Evolutionary conservation across 202 grass and related monocot genomes (phyloP).

Genomic region (Sporobolus alterniflorus): DNA sequence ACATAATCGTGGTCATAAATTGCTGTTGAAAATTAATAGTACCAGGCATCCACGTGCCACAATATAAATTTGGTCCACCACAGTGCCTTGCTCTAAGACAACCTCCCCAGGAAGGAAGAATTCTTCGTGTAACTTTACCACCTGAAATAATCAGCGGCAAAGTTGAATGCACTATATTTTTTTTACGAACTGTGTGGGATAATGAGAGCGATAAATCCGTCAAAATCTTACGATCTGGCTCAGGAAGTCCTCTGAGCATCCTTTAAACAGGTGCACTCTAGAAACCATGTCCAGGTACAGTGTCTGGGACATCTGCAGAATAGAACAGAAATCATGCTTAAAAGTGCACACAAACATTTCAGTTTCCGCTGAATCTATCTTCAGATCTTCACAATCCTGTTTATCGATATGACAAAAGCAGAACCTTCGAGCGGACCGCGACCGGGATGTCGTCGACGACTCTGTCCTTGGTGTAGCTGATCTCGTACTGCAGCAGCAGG

Average conservation of each 20-base stretch:
- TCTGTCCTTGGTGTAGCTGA: constrained; percentile 69
- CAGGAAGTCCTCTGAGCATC: constrained; percentile 92
- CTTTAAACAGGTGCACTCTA: constrained; percentile 69
- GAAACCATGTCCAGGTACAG: constrained; percentile 75
- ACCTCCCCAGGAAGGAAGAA: constrained; percentile 84
- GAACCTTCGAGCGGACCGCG: constrained; percentile 70
- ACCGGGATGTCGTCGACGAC: constrained; percentile 77
- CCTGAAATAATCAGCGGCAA: constrained; percentile 42
- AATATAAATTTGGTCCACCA: constrained; percentile 89
- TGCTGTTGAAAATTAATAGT: constrained; percentile 24
- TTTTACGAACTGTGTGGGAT: not conserved
- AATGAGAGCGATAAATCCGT: not conserved
- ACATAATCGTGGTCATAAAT: not conserved
- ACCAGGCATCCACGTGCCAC: constrained; percentile 80
- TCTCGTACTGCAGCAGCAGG: constrained; percentile 83
- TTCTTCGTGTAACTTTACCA: constrained; percentile 82
- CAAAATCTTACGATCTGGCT: constrained; percentile 81
- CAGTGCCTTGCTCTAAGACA: constrained; percentile 84
- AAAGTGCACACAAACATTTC: not conserved
- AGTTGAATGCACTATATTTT: not conserved
- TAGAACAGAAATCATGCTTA: not conserved
- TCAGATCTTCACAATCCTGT: not conserved
- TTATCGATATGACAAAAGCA: not conserved
- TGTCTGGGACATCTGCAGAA: constrained; percentile 61
- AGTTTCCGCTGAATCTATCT: not conserved